Conservation (phyloP, 2,329 filamentous ascomycete species). For the Myrmaecium sp. region DNA sequence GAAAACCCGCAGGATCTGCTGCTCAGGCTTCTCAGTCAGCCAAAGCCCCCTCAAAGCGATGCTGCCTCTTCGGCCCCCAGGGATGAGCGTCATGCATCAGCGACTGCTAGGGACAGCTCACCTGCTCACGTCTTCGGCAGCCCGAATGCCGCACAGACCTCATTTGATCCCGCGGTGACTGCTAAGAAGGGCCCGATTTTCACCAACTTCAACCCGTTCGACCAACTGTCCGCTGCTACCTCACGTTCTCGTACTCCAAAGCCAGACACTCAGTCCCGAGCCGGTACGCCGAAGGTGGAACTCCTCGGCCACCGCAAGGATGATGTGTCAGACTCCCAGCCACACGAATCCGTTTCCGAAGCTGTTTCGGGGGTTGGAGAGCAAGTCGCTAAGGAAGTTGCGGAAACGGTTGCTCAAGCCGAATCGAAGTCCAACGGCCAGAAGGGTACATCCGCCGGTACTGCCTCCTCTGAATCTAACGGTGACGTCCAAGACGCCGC, state of each 20-base stretch:
- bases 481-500: constrained; percentile 6
- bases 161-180: constrained; percentile 15
- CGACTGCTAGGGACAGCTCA: constrained; percentile 14
- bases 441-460: no score
- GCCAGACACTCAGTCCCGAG: constrained; percentile 12
- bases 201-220: constrained; percentile 57
- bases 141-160: constrained; percentile 24
- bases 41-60: constrained; percentile 30
- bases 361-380: constrained; percentile 50
- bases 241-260: constrained; percentile 41
- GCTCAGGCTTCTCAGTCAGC: constrained; percentile 67
- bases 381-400: constrained; percentile 42
- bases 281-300: constrained; percentile 22
- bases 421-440: constrained; percentile 22
- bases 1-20: constrained; percentile 71
- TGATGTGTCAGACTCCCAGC: constrained; percentile 5
- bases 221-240: constrained; percentile 49
- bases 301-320: constrained; percentile 28
- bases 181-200: constrained; percentile 34
- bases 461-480: neutral
- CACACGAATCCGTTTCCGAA: constrained; percentile 49
- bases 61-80: constrained; percentile 11
- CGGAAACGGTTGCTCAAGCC: constrained; percentile 43
- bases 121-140: constrained; percentile 19
- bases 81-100: no score